Percentiles rank a stretch among this genome's conserved stretches.
Evolutionary conservation across 2,329 filamentous ascomycete genomes (phyloP).

Genomic region (Fusarium secorum): DNA sequence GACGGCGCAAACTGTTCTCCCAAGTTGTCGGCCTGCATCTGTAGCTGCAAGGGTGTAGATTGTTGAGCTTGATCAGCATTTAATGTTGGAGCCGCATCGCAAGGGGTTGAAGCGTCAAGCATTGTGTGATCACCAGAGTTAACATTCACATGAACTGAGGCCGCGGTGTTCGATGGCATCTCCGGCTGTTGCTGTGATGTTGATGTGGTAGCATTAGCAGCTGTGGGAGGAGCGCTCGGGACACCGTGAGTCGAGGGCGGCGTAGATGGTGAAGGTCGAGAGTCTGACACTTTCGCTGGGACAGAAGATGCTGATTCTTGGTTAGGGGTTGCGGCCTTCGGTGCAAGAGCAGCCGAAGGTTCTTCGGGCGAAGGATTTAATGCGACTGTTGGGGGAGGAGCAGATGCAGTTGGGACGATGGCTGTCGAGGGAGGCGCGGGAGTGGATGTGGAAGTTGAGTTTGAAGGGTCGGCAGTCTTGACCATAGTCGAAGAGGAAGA

Average conservation of each 20-base stretch:
- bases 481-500: neutral
- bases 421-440: slow-evolving; percentile 13
- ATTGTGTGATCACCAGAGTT: slow-evolving; percentile 34
- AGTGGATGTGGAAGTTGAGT: slow-evolving; percentile 20
- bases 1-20: slow-evolving; percentile 44
- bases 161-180: slow-evolving; percentile 23
- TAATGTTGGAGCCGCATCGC: slow-evolving; percentile 11
- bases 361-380: slow-evolving; percentile 6
- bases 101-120: slow-evolving; percentile 31
- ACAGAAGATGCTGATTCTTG: slow-evolving; percentile 11
- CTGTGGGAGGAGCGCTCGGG: slow-evolving; percentile 1
- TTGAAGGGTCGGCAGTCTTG: slow-evolving; percentile 7
- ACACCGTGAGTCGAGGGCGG: slow-evolving; percentile 24
- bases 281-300: slow-evolving; percentile 1
- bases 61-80: slow-evolving; percentile 24
- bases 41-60: slow-evolving; percentile 33
- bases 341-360: slow-evolving; percentile 2
- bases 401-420: neutral
- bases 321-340: slow-evolving; percentile 6
- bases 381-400: slow-evolving; percentile 1
- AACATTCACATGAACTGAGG: slow-evolving; percentile 13
- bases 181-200: slow-evolving; percentile 28
- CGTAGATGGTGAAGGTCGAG: slow-evolving; percentile 33
- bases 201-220: slow-evolving; percentile 18
- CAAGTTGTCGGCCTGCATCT: slow-evolving; percentile 26